Percentiles rank a stretch among this genome's conserved stretches.
These are phyloP conservation scores for Sistotremastrum niveocremeum DNA, from an alignment of 768 basidiomycete genomes.

Conservation along the genomic window DNA sequence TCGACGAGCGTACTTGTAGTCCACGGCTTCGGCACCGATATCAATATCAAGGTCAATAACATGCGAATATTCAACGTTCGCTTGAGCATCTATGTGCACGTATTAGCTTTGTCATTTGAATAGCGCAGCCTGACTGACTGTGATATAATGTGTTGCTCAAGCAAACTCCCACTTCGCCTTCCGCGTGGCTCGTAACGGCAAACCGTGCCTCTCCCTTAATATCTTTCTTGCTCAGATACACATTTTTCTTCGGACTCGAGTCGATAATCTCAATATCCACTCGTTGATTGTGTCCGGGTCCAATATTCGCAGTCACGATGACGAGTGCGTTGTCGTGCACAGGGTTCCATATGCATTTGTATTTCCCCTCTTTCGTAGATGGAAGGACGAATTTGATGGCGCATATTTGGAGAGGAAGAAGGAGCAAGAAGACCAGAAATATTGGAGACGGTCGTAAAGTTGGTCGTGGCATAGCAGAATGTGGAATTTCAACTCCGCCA, in stretches of 20 bases:
- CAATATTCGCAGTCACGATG: slow-evolving; percentile 91
- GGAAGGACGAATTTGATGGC: slow-evolving; percentile 82
- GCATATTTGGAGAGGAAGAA: slow-evolving; percentile 16
- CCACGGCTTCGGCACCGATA: slow-evolving; percentile 95
- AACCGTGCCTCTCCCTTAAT: slow-evolving; percentile 87
- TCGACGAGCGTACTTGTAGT: slow-evolving; percentile 71
- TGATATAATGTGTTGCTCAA: slow-evolving; percentile 69
- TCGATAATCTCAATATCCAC: slow-evolving; percentile 93
- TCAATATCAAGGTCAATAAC: slow-evolving; percentile 91
- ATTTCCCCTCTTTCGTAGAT: slow-evolving; percentile 55
- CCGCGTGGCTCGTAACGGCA: slow-evolving; percentile 85
- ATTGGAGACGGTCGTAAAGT: neutral
- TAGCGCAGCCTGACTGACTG: slow-evolving; percentile 33
- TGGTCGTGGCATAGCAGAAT: too few relatives aligned
- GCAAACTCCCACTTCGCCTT: slow-evolving; percentile 94
- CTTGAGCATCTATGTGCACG: slow-evolving; percentile 26
- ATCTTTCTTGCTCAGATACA: slow-evolving; percentile 79
- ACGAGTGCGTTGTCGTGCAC: slow-evolving; percentile 79
- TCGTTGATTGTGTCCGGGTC: slow-evolving; percentile 59
- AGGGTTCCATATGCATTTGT: slow-evolving; percentile 93
- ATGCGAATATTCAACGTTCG: slow-evolving; percentile 33
- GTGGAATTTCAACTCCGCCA: too few relatives aligned
- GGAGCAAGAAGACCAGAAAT: slow-evolving; percentile 17
- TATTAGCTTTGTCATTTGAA: neutral
- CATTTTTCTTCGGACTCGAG: slow-evolving; percentile 69